A percentile compares a stretch with the other conserved stretches of the same genome.
phyloP scores from a whole-genome alignment of 768 basidiomycete species.

The Phlegmacium glaucopus region DNA sequence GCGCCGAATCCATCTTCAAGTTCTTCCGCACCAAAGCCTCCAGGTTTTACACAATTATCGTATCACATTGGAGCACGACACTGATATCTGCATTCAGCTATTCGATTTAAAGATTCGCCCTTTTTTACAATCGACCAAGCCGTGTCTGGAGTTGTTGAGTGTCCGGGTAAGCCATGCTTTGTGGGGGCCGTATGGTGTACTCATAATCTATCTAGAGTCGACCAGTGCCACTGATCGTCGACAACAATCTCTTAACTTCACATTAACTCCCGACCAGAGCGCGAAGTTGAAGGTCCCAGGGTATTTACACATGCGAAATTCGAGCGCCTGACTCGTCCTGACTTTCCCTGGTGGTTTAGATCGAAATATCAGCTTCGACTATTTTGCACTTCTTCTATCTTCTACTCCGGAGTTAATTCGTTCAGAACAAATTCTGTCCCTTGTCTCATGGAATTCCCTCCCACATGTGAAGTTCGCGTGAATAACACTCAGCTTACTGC shows the following conservation, averaged over 20 bases:
- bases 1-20: constrained; percentile 33
- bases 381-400: constrained; percentile 85
- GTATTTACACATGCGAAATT: constrained; percentile 36
- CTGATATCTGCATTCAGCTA: constrained; percentile 38
- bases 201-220: constrained; percentile 50
- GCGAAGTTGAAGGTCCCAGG: constrained; percentile 52
- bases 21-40: constrained; percentile 24
- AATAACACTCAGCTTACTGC: constrained; percentile 67
- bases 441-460: constrained; percentile 87
- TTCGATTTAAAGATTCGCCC: constrained; percentile 79
- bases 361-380: constrained; percentile 77
- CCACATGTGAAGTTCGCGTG: constrained; percentile 87
- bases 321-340: constrained; percentile 2
- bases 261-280: constrained; percentile 63
- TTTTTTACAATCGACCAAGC: constrained; percentile 68
- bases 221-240: constrained; percentile 75
- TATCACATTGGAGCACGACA: constrained; percentile 10
- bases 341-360: constrained; percentile 29
- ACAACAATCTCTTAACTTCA: constrained; percentile 57
- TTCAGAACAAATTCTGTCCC: constrained; percentile 51
- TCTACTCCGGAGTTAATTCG: constrained; percentile 50
- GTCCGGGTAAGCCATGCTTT: constrained; percentile 56
- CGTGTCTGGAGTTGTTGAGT: constrained; percentile 66
- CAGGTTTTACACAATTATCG: constrained; percentile 22
- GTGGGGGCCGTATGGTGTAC: background rate